Evolutionary conservation across 257 asterid species (phyloP).

Genomic region (Solanum ossicruentum): DNA sequence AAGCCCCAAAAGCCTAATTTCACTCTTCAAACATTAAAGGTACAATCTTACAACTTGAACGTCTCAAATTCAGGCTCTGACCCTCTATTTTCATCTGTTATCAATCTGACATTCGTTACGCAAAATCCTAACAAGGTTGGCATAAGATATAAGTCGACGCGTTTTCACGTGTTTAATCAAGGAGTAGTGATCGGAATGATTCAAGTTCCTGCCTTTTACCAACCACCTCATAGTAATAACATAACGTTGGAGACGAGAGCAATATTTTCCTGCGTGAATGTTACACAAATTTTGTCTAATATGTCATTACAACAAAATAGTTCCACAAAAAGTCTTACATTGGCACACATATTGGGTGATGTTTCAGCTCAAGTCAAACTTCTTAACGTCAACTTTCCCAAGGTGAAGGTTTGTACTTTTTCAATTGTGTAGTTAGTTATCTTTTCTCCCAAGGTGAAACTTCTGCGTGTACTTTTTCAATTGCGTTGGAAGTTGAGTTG

Average conservation of each 20-base stretch:
- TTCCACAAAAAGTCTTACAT: conserved; percentile 7
- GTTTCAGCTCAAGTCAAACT: conserved; percentile 26
- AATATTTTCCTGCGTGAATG: conserved; percentile 23
- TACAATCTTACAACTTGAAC: conserved; percentile 38
- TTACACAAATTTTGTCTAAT: conserved; percentile 26
- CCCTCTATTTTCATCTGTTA: conserved; percentile 31
- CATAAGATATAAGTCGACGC: conserved; percentile 23
- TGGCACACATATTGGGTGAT: conserved; percentile 40
- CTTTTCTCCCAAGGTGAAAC: conserved; percentile 29
- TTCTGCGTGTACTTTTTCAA: conserved; percentile 3
- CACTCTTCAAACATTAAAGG: conserved; percentile 24
- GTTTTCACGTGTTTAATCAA: conserved; percentile 36
- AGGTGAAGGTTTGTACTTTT: conserved; percentile 27
- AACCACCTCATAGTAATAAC: conserved; percentile 50
- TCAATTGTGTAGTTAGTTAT: background rate
- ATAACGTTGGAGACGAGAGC: conserved; percentile 25
- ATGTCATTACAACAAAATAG: conserved; percentile 8
- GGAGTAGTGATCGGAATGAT: conserved; percentile 55
- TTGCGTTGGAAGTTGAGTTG: background rate
- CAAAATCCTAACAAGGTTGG: conserved; percentile 53
- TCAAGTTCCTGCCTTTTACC: conserved; percentile 40
- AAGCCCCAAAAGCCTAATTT: conserved; percentile 50
- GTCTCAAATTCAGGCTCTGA: conserved; percentile 1
- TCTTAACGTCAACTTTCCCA: conserved; percentile 20
- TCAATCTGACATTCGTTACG: conserved; percentile 24